Evolutionary conservation across 371 early-diverging fungal genomes (phyloP).

Genomic region (Actinomortierella wolfii): DNA sequence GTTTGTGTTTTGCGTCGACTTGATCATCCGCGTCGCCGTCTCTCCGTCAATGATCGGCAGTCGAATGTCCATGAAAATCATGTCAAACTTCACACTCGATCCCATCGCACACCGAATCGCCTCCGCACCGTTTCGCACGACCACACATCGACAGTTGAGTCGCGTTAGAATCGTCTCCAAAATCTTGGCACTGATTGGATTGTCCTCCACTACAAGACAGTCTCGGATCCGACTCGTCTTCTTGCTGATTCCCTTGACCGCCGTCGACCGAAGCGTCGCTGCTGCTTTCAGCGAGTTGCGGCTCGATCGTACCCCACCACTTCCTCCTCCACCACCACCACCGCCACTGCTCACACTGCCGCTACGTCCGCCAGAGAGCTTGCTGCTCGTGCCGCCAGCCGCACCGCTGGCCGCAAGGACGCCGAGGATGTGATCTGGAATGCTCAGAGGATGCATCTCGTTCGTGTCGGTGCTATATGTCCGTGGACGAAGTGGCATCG

Average conservation of each 20-base stretch:
- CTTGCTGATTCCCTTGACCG: constrained; percentile 23
- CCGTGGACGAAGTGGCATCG: constrained; percentile 45
- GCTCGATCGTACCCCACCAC: constrained; percentile 34
- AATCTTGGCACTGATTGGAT: constrained; percentile 87
- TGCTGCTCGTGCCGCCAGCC: too few relatives aligned
- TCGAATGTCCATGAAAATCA: constrained; percentile 92
- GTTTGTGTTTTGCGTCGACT: constrained; percentile 86
- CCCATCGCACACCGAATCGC: constrained; percentile 90
- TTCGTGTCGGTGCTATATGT: constrained; percentile 34
- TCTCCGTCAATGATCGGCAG: constrained; percentile 95
- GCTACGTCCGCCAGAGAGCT: constrained; percentile 20
- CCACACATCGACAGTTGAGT: constrained; percentile 77
- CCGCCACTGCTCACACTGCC: constrained; percentile 26
- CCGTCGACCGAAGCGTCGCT: constrained; percentile 43
- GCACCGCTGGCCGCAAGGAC: too few relatives aligned
- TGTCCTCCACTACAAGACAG: constrained; percentile 87
- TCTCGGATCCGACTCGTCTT: constrained; percentile 46
- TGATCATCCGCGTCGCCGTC: constrained; percentile 92
- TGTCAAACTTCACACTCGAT: constrained; percentile 78
- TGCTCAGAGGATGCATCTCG: constrained; percentile 40
- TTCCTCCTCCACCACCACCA: neutral
- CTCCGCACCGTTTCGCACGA: constrained; percentile 89
- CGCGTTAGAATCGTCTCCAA: constrained; percentile 81
- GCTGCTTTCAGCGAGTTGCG: constrained; percentile 43
- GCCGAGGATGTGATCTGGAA: constrained; percentile 22